Base-by-base conservation (phyloP, 768 basidiomycete genomes). In the Rubroboletus satanas region DNA sequence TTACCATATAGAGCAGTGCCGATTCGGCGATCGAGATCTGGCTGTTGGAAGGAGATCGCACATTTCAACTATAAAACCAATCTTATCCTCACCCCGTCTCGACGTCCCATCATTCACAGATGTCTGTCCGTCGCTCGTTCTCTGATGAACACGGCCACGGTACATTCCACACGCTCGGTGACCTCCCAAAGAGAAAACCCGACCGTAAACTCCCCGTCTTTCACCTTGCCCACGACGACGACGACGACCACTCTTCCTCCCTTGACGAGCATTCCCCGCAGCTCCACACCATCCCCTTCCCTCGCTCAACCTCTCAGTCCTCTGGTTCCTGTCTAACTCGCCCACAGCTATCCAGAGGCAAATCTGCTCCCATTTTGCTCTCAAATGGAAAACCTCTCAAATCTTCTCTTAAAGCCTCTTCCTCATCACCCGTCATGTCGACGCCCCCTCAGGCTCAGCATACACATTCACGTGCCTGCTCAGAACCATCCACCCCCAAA, bases 301-400 rank as follows among this genome's bases (percentile, higher is more conserved):
- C 81, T 26, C 67, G 72, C 17, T 63, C 55, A 47, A 57, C 45
- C 42, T n/a, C n/a, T n/a, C n/a, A n/a, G n/a, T n/a, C n/a, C n/a
- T n/a, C n/a, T n/a, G n/a, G n/a, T n/a, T n/a, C n/a, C n/a, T n/a
- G n/a, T n/a, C n/a, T n/a, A n/a, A n/a, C n/a, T n/a, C n/a, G n/a
- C n/a, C n/a, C n/a, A n/a, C n/a, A n/a, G n/a, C 58, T 61, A 12
- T 70, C 52, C 62, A 77, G 59, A 70, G 78, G 50, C 31, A 74
- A 57, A 61, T 78, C 53, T 47, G 71, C 57, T 61, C 77, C 66
- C 14, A 75, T 85, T 50, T 68, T 84, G 23, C 79, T 85, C 33
- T 74, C 82, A 18, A 92, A 86, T 54, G 93, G 93, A 42, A 91
- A 91, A 66, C 88, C 92, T 4, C 85, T 97, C 71, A 92, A 92